A percentile compares a stretch with the other conserved stretches of the same genome.
These are phyloP conservation scores for Rhododendron ovatum DNA, from an alignment of 148 eudicot species.

Conservation along the genomic window DNA sequence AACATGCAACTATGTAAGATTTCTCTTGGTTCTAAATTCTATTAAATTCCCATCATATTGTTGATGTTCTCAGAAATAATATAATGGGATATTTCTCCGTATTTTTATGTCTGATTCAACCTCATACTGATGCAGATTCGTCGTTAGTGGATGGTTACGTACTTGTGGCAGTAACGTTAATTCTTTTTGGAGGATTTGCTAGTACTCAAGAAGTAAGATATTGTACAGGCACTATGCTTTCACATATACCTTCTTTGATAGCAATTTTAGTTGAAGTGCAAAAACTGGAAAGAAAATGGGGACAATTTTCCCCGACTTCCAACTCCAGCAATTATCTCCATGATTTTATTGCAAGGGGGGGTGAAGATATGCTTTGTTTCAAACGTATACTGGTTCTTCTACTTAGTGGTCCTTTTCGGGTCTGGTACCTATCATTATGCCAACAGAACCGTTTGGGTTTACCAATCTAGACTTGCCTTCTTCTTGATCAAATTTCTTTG, in stretches of 20 bases:
- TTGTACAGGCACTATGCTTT: neutral
- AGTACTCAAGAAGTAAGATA: slow-evolving; percentile 59
- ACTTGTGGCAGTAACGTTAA: slow-evolving; percentile 79
- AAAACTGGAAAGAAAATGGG: neutral
- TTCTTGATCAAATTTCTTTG: neutral
- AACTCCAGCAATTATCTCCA: neutral
- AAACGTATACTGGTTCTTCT: neutral
- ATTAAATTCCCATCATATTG: neutral
- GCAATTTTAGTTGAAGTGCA: neutral
- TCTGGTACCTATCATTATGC: neutral
- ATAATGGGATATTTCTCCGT: neutral
- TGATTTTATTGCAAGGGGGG: neutral
- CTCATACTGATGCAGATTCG: slow-evolving; percentile 56
- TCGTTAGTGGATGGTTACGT: slow-evolving; percentile 81
- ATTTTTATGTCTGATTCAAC: neutral
- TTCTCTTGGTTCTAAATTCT: neutral
- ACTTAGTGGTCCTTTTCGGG: neutral
- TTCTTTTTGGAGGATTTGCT: slow-evolving; percentile 81
- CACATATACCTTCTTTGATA: neutral
- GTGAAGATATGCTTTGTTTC: neutral
- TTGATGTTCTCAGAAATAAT: neutral
- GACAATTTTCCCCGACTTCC: neutral
- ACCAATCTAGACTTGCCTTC: neutral
- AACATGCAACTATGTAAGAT: slow-evolving; percentile 71
- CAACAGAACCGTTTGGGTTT: neutral